Percentiles rank a stretch among this genome's conserved stretches.
phyloP scores from a whole-genome alignment of 2,329 filamentous ascomycete species.

The Ophiocordyceps camponoti-rufipedis region DNA sequence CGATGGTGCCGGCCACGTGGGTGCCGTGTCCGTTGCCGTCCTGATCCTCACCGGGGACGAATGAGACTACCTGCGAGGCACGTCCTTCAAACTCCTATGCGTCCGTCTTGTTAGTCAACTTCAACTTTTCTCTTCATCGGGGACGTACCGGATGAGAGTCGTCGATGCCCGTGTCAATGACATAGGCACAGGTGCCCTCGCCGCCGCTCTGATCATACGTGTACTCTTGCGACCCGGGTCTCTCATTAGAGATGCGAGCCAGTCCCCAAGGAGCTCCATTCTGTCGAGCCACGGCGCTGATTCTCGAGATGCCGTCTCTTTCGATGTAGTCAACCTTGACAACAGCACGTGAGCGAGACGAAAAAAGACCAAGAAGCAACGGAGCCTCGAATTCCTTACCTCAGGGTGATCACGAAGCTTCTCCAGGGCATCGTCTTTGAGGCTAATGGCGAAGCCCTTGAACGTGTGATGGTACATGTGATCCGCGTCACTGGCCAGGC shows the following conservation, averaged over 20 bases:
- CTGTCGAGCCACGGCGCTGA: slow-evolving; percentile 10
- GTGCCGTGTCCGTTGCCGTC: slow-evolving; percentile 18
- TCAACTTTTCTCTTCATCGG: background rate
- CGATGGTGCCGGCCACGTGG: slow-evolving; percentile 17
- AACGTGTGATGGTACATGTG: slow-evolving; percentile 8
- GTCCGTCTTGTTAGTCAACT: background rate
- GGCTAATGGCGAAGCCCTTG: slow-evolving; percentile 8
- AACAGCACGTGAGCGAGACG: background rate
- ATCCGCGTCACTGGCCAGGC: slow-evolving; percentile 6
- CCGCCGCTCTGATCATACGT: slow-evolving; percentile 13
- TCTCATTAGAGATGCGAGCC: slow-evolving; percentile 14
- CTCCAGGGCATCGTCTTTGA: slow-evolving; percentile 5
- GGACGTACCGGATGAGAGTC: slow-evolving; percentile 13
- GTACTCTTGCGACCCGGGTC: slow-evolving; percentile 9
- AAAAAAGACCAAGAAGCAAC: background rate
- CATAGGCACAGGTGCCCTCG: slow-evolving; percentile 18
- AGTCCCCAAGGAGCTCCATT: slow-evolving; percentile 17
- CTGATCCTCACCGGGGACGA: slow-evolving; percentile 9
- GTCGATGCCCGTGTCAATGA: slow-evolving; percentile 22
- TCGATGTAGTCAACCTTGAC: slow-evolving; percentile 18
- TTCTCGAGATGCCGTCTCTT: slow-evolving; percentile 11
- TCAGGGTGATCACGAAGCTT: slow-evolving; percentile 8
- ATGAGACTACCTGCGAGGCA: slow-evolving; percentile 17
- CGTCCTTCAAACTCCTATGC: slow-evolving; percentile 18
- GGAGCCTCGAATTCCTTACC: slow-evolving; percentile 2